Base-by-base conservation (phyloP, 441 rosid species). In the Erysimum pusillum region DNA sequence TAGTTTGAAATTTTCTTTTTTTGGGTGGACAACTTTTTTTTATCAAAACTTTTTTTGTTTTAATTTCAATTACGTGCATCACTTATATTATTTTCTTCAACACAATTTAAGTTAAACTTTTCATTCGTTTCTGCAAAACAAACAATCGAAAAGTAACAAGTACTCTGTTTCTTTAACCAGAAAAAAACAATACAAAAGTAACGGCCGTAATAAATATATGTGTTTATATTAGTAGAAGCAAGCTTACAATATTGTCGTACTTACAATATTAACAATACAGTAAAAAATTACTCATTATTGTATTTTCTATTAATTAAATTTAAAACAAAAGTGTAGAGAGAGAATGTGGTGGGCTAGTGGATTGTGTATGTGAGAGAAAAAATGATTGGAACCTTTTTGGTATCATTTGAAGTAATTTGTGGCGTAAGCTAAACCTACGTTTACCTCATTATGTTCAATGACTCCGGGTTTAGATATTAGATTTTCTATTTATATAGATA, bases 301-400 rank as follows among this genome's bases (percentile, higher is more conserved):
- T 22, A 22, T 13, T 49, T 22, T 41, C 8, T 17, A 2, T 25
- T 25, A 25, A 25, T 25, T 22, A 1, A 22, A 9, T 28, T 18
- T 38, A 15, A 13, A 11, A 25, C 17, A 60, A 25, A 44, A 74
- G 59, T 60, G 51, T 54, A 46, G 67, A 63, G 61, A 41, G 65
- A 54, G 64, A 64, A 58, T 35, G 17, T 54, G 69, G 80, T 48
- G 63, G 57, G 62, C 52, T 73, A 72, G 80, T 81, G 82, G 82
- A 69, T 61, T 67, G 74, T 46, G 62, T 73, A 18, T 61, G 67
- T 46, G 76, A 57, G 54, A 63, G 63, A 28, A 7, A 44, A 22
- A 82, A 80, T 86, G 87, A 86, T 87, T 81, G 81, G 80, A 65
- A 75, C 73, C 83, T 83, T 85, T 88, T 82, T 83, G 86, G 83